phyloP scores from a whole-genome alignment of 2,329 filamentous ascomycete genomes.

The Hymenoscyphus fraxineus region DNA sequence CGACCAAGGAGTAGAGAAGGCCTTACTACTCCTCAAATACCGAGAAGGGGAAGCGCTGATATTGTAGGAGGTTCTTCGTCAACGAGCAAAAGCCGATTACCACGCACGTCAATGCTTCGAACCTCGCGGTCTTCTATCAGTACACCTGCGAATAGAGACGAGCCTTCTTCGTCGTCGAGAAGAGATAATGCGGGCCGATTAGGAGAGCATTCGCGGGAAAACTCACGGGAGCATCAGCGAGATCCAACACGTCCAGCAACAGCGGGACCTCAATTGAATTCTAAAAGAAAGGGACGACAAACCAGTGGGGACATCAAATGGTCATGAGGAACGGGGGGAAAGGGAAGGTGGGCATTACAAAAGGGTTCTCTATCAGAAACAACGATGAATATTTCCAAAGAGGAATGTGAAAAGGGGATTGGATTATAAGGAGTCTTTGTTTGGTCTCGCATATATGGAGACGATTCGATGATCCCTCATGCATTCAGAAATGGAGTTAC shows the following conservation, averaged over 20 bases:
- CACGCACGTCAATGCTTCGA: slow-evolving; percentile 33
- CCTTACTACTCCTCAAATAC: slow-evolving; percentile 20
- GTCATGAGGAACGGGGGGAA: slow-evolving; percentile 25
- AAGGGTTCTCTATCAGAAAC: not conserved
- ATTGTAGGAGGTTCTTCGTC: slow-evolving; percentile 20
- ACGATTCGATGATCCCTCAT: not conserved
- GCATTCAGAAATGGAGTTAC: slow-evolving; percentile 9
- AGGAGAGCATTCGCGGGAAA: slow-evolving; percentile 9
- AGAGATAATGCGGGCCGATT: not conserved
- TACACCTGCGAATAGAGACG: slow-evolving; percentile 22
- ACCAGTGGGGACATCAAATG: slow-evolving; percentile 35
- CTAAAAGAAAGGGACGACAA: slow-evolving; percentile 30
- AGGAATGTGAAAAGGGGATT: not conserved
- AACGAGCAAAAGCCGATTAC: slow-evolving; percentile 32
- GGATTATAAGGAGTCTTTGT: slow-evolving; percentile 1
- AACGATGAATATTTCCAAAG: too few relatives aligned
- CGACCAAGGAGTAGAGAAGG: slow-evolving; percentile 31
- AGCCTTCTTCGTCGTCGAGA: slow-evolving; percentile 14
- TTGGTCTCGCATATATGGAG: not conserved
- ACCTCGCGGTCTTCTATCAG: slow-evolving; percentile 32
- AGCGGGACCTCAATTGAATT: slow-evolving; percentile 26
- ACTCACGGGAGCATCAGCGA: slow-evolving; percentile 23
- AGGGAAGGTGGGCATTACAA: not conserved
- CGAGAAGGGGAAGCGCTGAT: slow-evolving; percentile 30
- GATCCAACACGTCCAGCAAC: slow-evolving; percentile 24